Evolutionary conservation across 176 grass and related monocot species (phyloP).

Genomic region (Eragrostis curvula): DNA sequence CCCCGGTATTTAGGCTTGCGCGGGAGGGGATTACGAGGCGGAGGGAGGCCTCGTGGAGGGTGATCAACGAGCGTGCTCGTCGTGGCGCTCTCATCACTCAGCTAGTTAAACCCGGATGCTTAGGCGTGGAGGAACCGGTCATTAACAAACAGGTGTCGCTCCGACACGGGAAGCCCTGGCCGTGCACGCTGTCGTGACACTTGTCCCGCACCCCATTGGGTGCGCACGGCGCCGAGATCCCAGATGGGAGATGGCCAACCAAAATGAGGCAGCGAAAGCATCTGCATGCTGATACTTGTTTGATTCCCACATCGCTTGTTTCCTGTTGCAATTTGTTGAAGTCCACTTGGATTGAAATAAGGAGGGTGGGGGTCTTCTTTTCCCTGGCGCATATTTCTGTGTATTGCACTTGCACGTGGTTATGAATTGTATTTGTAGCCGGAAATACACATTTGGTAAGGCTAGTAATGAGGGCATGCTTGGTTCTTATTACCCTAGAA

Average conservation of each 20-base stretch:
- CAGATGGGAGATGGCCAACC: not conserved
- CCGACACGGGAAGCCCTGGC: constrained; percentile 42
- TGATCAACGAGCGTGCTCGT: constrained; percentile 7
- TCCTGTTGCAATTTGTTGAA: not conserved
- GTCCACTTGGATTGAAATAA: not conserved
- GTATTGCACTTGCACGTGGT: not conserved
- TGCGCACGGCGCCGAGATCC: not conserved
- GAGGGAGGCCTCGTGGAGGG: constrained; percentile 11
- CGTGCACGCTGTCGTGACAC: constrained; percentile 58
- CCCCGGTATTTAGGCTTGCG: not conserved
- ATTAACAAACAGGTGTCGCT: constrained; percentile 62
- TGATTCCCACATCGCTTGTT: not conserved
- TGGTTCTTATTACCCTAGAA: too few relatives aligned
- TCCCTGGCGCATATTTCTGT: not conserved
- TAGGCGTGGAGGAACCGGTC: constrained; percentile 1
- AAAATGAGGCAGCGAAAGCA: not conserved
- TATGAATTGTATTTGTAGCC: not conserved
- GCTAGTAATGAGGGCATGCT: too few relatives aligned
- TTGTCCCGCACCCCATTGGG: constrained; percentile 37
- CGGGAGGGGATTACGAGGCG: not conserved
- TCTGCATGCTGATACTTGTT: not conserved
- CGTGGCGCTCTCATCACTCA: not conserved
- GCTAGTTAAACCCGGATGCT: not conserved
- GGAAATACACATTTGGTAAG: not conserved
- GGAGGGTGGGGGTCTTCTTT: not conserved